Base-by-base conservation (phyloP, 176 grass and related monocot species). In the Carex littledalei region DNA sequence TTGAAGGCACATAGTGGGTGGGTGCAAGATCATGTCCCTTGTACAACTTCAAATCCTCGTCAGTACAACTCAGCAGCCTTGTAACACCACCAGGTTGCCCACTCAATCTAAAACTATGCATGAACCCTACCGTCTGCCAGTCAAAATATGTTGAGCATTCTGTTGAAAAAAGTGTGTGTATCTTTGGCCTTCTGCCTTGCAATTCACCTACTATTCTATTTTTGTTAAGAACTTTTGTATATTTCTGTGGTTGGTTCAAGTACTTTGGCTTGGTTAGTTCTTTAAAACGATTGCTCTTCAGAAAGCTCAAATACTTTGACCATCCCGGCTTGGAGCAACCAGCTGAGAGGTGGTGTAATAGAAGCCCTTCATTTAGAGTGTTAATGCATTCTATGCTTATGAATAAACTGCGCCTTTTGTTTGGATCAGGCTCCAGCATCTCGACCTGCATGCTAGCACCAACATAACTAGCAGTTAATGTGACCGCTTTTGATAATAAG, bases 141-240 rank as follows among this genome's bases (percentile, higher is more conserved):
- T 99, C 96, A 86, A 99, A 99, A 89, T 99, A 99, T 45, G 85
- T 80, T 55, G 93, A 94, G 85, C 96, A 99, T 89, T 99, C 96
- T 1, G 96, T 99, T 16, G 96, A 99, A 75, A 99, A 99, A 84
- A 99, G 86, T 31, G 96, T 99, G 84, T 99, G 93, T 84, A 92
- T 95, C 91, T 95, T 99, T 81, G 91, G 91, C 29, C 82, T 63
- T 63, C 34, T 66, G 32, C 13, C 84, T n/a, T 81, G 82, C 75
- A 70, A 58, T 84, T 91, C 89, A 39, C 80, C 80, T 14, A 82
- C 84, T 67, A 81, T 75, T 83, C 67, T 75, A 15, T 85, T 82
- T 62, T 88, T 84, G 43, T 78, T 24, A 26, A 73, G 73, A 39
- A 85, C 39, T 78, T 82, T 81, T 50, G 58, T 87, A 57, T 88